Conservation (phyloP, 176 grass and related monocot species). For the Miscanthus lutarioriparius region DNA sequence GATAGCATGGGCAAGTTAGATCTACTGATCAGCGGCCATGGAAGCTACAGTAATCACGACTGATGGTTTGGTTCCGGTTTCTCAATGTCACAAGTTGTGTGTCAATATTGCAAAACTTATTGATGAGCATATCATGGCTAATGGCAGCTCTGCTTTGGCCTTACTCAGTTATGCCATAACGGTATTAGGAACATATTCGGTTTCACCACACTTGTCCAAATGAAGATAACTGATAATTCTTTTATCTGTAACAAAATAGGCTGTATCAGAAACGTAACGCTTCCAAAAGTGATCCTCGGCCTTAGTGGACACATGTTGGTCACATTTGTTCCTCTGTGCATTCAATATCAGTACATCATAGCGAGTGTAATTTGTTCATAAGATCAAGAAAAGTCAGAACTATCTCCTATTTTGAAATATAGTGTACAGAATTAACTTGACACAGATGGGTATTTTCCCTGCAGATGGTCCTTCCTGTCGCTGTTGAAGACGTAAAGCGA, state of each 20-base stretch:
- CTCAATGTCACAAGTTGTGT: not conserved
- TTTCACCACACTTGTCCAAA: not conserved
- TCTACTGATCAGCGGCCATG: not conserved
- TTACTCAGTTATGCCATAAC: not conserved
- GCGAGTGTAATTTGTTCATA: not conserved
- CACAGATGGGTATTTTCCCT: conserved; percentile 14
- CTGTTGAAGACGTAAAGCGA: conserved; percentile 91
- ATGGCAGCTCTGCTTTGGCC: not conserved
- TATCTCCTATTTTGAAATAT: conserved; percentile 1
- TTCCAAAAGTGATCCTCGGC: not conserved
- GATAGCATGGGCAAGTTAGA: not conserved
- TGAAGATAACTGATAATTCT: not conserved
- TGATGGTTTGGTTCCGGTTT: not conserved
- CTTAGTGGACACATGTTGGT: not conserved
- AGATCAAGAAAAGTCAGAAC: conserved; percentile 17
- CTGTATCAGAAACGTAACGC: not conserved
- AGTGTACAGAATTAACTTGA: conserved; percentile 17
- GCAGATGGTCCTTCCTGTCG: conserved; percentile 87
- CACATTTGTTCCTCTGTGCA: not conserved
- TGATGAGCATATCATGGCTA: not conserved
- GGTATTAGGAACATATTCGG: not conserved
- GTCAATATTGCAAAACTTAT: not conserved
- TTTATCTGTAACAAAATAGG: not conserved
- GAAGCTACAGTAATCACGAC: not conserved
- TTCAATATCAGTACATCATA: not conserved